These are phyloP conservation scores for Lipomyces lipofer DNA, from an alignment of 805 yeast species.

Conservation along the genomic window DNA sequence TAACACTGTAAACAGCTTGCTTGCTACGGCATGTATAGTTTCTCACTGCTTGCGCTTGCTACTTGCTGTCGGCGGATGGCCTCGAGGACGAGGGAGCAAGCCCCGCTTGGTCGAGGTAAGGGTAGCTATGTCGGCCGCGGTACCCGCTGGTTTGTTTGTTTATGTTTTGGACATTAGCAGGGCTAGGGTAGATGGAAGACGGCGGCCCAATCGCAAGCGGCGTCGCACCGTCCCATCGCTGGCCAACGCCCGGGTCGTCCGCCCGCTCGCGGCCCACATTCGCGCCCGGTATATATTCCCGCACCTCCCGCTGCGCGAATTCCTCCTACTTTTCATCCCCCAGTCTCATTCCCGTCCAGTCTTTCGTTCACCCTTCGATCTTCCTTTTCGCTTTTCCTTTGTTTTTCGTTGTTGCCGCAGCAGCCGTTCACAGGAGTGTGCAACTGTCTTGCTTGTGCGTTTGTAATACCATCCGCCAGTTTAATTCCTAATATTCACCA, in stretches of 20 bases:
- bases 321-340: slow-evolving; percentile 6
- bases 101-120: no score
- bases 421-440: not conserved
- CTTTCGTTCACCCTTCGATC: slow-evolving; percentile 30
- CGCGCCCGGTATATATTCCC: slow-evolving; percentile 16
- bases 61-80: no score
- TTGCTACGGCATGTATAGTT: no score
- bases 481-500: slow-evolving; percentile 5
- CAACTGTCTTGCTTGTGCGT: not conserved
- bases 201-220: not conserved
- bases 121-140: not conserved
- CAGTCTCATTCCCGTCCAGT: slow-evolving; percentile 6
- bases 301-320: slow-evolving; percentile 13
- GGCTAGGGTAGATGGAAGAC: not conserved
- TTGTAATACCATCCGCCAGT: no score
- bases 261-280: slow-evolving; percentile 18
- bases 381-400: not conserved
- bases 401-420: not conserved
- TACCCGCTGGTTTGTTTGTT: not conserved
- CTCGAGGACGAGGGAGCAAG: no score
- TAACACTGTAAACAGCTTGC: no score
- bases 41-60: no score
- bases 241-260: slow-evolving; percentile 2
- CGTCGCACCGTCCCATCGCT: not conserved
- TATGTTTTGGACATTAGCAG: not conserved